These are phyloP conservation scores for Xylariomycetidae sp. DNA, from an alignment of 2,329 filamentous ascomycete genomes.

Conservation along the genomic window DNA sequence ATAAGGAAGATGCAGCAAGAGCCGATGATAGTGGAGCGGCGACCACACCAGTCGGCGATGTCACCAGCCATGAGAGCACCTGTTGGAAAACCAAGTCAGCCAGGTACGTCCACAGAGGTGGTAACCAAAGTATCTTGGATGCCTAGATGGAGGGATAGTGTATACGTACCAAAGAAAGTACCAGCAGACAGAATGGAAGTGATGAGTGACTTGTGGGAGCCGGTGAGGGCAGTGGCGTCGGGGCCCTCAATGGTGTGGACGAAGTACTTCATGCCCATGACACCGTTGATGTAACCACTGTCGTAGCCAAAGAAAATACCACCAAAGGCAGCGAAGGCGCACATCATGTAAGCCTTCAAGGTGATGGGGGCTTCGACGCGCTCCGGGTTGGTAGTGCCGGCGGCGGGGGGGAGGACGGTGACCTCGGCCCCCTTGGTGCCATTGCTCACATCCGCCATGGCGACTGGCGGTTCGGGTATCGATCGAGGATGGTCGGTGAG, in stretches of 20 bases:
- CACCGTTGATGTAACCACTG: constrained; percentile 33
- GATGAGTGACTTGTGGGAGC: constrained; percentile 49
- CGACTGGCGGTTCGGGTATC: no score
- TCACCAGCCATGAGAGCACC: constrained; percentile 71
- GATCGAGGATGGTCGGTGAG: no score
- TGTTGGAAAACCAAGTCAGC: constrained; percentile 4
- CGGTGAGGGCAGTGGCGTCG: constrained; percentile 27
- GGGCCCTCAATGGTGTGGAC: constrained; percentile 27
- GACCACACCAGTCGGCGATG: constrained; percentile 67
- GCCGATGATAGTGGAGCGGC: constrained; percentile 63
- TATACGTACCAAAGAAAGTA: constrained; percentile 59
- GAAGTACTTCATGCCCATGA: constrained; percentile 32
- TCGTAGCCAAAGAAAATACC: constrained; percentile 37
- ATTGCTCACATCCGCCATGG: no score
- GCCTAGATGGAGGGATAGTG: no score
- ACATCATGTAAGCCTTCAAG: constrained; percentile 41
- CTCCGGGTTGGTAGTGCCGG: constrained; percentile 41
- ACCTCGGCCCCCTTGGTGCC: no score
- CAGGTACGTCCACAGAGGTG: no score
- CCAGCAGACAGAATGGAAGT: constrained; percentile 71
- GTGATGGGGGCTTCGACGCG: constrained; percentile 54
- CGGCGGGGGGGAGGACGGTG: no score
- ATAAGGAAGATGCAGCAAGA: constrained; percentile 67
- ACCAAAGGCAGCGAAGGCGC: constrained; percentile 27
- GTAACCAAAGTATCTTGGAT: no score